Percentiles rank a stretch among this genome's conserved stretches.
These are phyloP conservation scores for Cronartium ribicola DNA, from an alignment of 1,284 basidiomycete species.

Conservation along the genomic window DNA sequence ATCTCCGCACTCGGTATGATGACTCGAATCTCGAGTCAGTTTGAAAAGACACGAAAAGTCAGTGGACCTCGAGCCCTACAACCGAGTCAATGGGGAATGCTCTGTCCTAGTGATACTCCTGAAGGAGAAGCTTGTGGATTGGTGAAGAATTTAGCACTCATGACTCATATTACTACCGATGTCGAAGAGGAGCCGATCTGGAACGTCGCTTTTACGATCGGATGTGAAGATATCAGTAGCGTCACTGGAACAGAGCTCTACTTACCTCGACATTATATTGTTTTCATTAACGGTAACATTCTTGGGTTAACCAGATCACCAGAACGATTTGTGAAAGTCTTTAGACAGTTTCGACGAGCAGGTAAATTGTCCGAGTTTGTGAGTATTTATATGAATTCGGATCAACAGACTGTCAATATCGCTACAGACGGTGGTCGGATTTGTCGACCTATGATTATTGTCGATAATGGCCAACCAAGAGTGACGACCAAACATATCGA, in stretches of 20 bases:
- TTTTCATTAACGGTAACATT: slow-evolving; percentile 94
- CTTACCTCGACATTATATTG: slow-evolving; percentile 80
- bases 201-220: slow-evolving; percentile 83
- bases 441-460: slow-evolving; percentile 96
- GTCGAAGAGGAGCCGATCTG: slow-evolving; percentile 94
- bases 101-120: slow-evolving; percentile 97
- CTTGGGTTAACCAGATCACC: slow-evolving; percentile 88
- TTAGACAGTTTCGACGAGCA: slow-evolving; percentile 85
- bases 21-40: slow-evolving; percentile 98
- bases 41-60: slow-evolving; percentile 99
- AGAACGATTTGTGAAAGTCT: slow-evolving; percentile 77
- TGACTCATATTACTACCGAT: slow-evolving; percentile 99
- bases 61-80: slow-evolving; percentile 95
- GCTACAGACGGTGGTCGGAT: slow-evolving; percentile 97
- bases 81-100: slow-evolving; percentile 98
- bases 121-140: slow-evolving; percentile 99
- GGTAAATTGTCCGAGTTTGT: slow-evolving; percentile 94
- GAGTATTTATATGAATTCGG: slow-evolving; percentile 91
- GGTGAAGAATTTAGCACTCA: slow-evolving; percentile 96
- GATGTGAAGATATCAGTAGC: slow-evolving; percentile 76
- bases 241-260: slow-evolving; percentile 96
- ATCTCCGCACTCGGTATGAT: slow-evolving; percentile 99
- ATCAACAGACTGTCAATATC: slow-evolving; percentile 92
- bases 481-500: slow-evolving; percentile 77
- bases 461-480: slow-evolving; percentile 73